A percentile compares a stretch with the other conserved stretches of the same genome.
phyloP scores from a whole-genome alignment of 768 basidiomycete species.

The Paxillus rubicundulus region DNA sequence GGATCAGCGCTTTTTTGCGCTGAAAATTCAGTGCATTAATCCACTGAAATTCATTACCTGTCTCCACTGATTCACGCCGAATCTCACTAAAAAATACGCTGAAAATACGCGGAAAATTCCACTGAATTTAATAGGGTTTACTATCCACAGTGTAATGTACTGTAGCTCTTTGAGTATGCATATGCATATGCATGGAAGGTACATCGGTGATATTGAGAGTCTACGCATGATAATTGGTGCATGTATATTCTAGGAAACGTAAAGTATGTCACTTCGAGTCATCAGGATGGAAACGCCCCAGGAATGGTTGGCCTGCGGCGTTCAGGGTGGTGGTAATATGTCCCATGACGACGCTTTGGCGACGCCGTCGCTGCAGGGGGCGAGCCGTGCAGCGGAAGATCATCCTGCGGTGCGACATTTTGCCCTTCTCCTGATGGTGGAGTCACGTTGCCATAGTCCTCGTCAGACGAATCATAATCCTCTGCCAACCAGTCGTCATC shows the following conservation, averaged over 20 bases:
- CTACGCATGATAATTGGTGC: neutral
- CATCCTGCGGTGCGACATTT: slow-evolving; percentile 23
- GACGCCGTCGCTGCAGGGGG: slow-evolving; percentile 32
- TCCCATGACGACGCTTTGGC: slow-evolving; percentile 62
- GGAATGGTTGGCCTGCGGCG: slow-evolving; percentile 50
- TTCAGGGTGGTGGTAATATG: slow-evolving; percentile 88
- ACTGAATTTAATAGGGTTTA: no score
- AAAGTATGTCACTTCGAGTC: neutral
- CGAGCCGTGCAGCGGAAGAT: slow-evolving; percentile 9
- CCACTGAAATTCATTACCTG: no score
- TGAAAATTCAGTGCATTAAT: no score
- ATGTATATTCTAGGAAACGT: neutral
- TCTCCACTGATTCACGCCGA: no score
- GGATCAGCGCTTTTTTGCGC: no score
- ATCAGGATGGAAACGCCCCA: slow-evolving; percentile 48
- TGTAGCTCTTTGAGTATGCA: no score
- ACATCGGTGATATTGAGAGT: no score
- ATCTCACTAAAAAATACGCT: no score
- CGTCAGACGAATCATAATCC: slow-evolving; percentile 47
- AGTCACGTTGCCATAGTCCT: slow-evolving; percentile 39
- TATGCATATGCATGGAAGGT: no score
- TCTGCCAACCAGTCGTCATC: slow-evolving; percentile 62
- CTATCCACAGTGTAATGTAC: no score
- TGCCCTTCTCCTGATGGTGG: slow-evolving; percentile 21
- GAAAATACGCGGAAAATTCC: no score